Base-by-base conservation (phyloP, 2,329 filamentous ascomycete species). In the Diaporthe australafricana region DNA sequence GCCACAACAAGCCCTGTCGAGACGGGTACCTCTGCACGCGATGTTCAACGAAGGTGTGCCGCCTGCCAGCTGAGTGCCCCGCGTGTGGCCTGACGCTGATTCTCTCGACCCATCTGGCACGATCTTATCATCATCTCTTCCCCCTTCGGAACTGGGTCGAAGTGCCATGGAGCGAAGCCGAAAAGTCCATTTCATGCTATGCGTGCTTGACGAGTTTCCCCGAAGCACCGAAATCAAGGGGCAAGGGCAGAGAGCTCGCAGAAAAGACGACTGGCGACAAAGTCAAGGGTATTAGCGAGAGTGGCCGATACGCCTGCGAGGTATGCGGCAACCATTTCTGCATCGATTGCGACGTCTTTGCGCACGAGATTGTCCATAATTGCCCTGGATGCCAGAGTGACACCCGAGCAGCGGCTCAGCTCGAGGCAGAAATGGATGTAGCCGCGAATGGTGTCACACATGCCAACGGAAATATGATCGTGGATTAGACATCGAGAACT, bases 331-430 rank as follows among this genome's bases (percentile, higher is more conserved):
- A 93, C 72, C 96, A 98, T 83, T 99, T 98, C 80, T 99, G 96
- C 85, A 97, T 99, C 75, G 96, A 99, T 81, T 99, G 96, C 81
- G 96, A 99, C 81, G 91, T 98, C 30, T 98, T 96, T 83, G 93
- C 94, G 30, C 96, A 99, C 80, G 95, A 98, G 83, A 90, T 97
- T 16, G 89, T 98, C 66, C 96, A 99, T 80, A 98, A 98, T 82
- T 99, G 96, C 78, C 95, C 96, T 0, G 96, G 96, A 0, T 99
- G 96, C 81, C 92, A 90, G 81, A 88, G 87, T 77, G 84, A 85
- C 70, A 83, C 82, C 5, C 78, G 84, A 25, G 79, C 76, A 47
- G 27, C 72, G 63, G 75, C 74, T 27, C 73, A 72, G 70, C 12
- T 45, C 45, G 57, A 69, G 42, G 55, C 56, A 47, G 62, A 60